Percentiles rank a stretch among this genome's conserved stretches.
Conservation (phyloP, 1,284 basidiomycete species). For the Ganoderma boninense region DNA sequence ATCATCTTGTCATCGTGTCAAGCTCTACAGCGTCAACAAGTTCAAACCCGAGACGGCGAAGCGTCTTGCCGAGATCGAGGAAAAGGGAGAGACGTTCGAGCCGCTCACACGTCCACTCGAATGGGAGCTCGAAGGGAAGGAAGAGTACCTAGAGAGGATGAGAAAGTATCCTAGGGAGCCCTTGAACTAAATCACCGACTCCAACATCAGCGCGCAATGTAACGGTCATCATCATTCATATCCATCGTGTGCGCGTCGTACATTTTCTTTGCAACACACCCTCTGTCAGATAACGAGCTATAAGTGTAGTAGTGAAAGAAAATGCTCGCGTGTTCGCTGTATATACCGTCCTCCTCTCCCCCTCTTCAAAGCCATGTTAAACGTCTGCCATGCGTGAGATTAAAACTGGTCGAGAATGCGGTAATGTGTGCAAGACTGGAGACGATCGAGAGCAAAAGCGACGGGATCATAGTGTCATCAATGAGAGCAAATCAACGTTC, state of each 20-base stretch:
- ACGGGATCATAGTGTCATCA: conserved; percentile 24
- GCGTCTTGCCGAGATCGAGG: conserved; percentile 51
- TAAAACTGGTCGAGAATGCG: conserved; percentile 19
- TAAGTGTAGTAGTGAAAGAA: conserved; percentile 7
- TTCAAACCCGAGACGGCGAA: conserved; percentile 50
- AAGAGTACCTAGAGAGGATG: conserved; percentile 47
- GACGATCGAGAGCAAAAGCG: conserved; percentile 26
- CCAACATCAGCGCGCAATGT: neutral
- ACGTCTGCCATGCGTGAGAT: conserved; percentile 12
- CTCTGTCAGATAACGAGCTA: neutral
- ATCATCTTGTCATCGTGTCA: conserved; percentile 62
- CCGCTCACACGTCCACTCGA: conserved; percentile 53
- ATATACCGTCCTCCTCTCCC: neutral
- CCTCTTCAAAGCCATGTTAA: neutral
- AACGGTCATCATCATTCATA: conserved; percentile 17
- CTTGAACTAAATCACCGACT: conserved; percentile 9
- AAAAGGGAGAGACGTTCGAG: conserved; percentile 48
- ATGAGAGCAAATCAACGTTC: conserved; percentile 6
- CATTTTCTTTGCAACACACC: neutral
- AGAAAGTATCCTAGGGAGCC: conserved; percentile 49
- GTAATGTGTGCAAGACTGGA: conserved; percentile 22
- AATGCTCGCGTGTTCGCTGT: neutral
- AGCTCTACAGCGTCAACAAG: conserved; percentile 61
- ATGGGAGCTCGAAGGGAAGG: conserved; percentile 48
- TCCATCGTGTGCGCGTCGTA: conserved; percentile 6